Percentiles rank a stretch among this genome's conserved stretches.
Evolutionary conservation across 2,329 filamentous ascomycete species (phyloP).

Genomic region (Bipolaris oryzae): DNA sequence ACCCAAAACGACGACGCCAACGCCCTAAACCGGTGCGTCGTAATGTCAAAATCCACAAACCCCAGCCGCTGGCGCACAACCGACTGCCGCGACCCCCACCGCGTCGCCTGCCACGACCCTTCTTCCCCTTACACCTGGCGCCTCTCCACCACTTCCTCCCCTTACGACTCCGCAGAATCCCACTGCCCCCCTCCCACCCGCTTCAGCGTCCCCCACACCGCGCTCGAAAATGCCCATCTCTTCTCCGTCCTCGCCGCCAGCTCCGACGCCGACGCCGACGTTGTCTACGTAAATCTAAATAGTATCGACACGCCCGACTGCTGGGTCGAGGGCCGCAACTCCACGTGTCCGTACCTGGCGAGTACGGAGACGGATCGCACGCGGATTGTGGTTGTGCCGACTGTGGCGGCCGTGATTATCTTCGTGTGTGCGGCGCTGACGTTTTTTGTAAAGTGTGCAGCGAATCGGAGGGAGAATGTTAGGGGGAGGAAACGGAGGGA

Average conservation of each 20-base stretch:
- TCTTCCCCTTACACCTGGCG: slow-evolving; percentile 64
- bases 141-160: slow-evolving; percentile 52
- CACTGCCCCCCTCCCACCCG: slow-evolving; percentile 57
- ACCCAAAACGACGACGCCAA: slow-evolving; percentile 38
- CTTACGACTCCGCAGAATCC: slow-evolving; percentile 53
- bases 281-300: slow-evolving; percentile 67
- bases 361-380: slow-evolving; percentile 52
- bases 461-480: slow-evolving; percentile 62
- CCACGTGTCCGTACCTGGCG: slow-evolving; percentile 63
- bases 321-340: slow-evolving; percentile 64
- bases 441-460: slow-evolving; percentile 68
- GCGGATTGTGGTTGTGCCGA: slow-evolving; percentile 63
- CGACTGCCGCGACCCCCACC: slow-evolving; percentile 60
- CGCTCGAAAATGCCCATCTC: slow-evolving; percentile 68
- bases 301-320: slow-evolving; percentile 62
- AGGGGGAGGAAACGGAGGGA: slow-evolving; percentile 57
- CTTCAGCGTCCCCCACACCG: slow-evolving; percentile 65
- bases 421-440: slow-evolving; percentile 66
- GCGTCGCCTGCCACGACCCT: slow-evolving; percentile 62
- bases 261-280: slow-evolving; percentile 16
- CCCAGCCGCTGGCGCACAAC: slow-evolving; percentile 63
- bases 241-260: slow-evolving; percentile 36
- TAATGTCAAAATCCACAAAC: slow-evolving; percentile 54
- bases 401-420: slow-evolving; percentile 67
- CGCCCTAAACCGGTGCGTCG: slow-evolving; percentile 59